Conservation (phyloP, 306 rosid genomes). For the Malus orientalis region DNA sequence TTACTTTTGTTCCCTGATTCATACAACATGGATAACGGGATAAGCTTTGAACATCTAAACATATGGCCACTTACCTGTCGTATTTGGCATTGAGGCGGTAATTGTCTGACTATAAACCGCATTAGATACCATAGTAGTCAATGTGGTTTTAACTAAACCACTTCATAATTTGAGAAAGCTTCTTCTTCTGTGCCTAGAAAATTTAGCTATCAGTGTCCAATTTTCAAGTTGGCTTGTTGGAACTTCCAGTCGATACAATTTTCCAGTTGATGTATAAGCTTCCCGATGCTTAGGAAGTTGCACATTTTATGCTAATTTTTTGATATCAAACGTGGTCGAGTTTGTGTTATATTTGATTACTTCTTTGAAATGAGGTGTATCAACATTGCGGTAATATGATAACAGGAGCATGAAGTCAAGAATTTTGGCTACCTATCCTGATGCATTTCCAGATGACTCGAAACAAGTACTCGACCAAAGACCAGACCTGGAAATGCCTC, state of each 20-base stretch:
- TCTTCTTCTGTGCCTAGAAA: background rate
- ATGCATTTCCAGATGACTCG: slow-evolving; percentile 66
- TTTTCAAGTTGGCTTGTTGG: background rate
- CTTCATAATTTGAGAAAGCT: background rate
- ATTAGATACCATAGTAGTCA: background rate
- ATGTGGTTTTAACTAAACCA: background rate
- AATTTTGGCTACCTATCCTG: slow-evolving; percentile 67
- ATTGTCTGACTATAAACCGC: background rate
- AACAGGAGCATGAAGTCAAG: slow-evolving; percentile 79
- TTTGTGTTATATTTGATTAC: background rate
- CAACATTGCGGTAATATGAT: background rate
- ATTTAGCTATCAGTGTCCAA: too few relatives aligned
- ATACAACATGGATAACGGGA: background rate
- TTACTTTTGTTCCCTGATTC: background rate
- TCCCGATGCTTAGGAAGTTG: background rate
- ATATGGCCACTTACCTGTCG: background rate
- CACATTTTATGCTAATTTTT: background rate
- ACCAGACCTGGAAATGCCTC: slow-evolving; percentile 85
- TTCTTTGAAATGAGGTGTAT: background rate
- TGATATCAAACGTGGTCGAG: background rate
- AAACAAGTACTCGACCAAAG: slow-evolving; percentile 51
- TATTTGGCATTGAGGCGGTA: background rate
- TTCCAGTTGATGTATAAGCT: background rate
- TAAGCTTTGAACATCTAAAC: background rate
- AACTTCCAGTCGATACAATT: background rate